Base-by-base conservation (phyloP, 2,329 filamentous ascomycete genomes). In the Gaeumannomyces tritici region DNA sequence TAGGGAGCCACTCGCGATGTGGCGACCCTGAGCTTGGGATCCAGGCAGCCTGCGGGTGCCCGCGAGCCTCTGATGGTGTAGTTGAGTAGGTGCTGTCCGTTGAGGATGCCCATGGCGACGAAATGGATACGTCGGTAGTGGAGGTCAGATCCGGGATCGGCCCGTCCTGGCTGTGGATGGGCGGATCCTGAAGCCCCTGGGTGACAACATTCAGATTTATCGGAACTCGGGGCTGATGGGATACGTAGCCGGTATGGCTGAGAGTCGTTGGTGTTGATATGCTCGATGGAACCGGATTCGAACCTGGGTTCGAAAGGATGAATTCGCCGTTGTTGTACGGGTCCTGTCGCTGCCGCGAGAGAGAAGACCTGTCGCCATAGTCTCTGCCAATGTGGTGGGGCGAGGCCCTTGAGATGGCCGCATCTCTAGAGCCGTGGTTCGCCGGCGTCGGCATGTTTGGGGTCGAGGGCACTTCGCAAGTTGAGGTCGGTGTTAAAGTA, bases 391-490 rank as follows among this genome's bases (percentile, higher is more conserved):
- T 27, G 42, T 54, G 12, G 42, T 47, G 33, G n/a, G 59, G 59
- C 24, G 59, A 60, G 28, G 13, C 33, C n/a, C 42, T 6, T 15
- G 59, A 54, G 26, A n/a, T 60, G 33, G 24, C 24, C 24, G 28
- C 27, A 11, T 51, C 35, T 29, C 33, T 27, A 18, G 59, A 26
- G 28, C 59, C 54, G 42, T 42, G 54, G 59, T 15, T 26, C n/a
- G 54, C 15, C 6, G 31, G 31, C 24, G 15, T 31, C 9, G 26
- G 35, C 26, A n/a, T 28, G 24, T 60, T 59, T 28, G 55, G 58
- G 27, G 65, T 66, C 29, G 68, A 61, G 28, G 69, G 60, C 61
- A 70, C 68, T 9, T 69, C 69, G 26, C 68, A 67, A 13, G 64
- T 57, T 8, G 65, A 63, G 54, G 67, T 61, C 57, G 66, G 21